These are phyloP conservation scores for Citrullus colocynthis DNA, from an alignment of 306 rosid genomes.

Conservation along the genomic window DNA sequence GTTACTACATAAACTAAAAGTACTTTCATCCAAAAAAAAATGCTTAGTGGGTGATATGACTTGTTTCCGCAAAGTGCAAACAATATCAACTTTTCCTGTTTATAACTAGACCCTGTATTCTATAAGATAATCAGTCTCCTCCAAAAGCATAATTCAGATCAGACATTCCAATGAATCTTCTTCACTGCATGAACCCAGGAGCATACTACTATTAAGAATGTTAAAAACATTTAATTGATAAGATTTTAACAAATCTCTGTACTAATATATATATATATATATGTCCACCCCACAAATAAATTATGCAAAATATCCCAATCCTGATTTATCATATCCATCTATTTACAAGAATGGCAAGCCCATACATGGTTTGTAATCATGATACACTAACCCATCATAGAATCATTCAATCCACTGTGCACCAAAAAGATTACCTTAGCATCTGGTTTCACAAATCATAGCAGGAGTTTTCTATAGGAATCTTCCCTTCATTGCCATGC, in stretches of 20 bases:
- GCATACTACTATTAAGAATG: not conserved
- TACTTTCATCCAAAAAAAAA: no score
- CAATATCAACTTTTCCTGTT: not conserved
- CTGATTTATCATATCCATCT: not conserved
- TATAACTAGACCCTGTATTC: not conserved
- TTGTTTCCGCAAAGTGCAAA: not conserved
- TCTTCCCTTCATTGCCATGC: slow-evolving; percentile 1
- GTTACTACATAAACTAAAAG: no score
- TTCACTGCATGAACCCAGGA: not conserved
- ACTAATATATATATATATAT: not conserved
- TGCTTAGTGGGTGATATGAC: no score
- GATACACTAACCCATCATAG: not conserved
- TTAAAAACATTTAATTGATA: not conserved
- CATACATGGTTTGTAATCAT: slow-evolving; percentile 1
- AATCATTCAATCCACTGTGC: not conserved
- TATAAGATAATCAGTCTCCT: not conserved
- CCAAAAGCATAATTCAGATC: not conserved
- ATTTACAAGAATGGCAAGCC: not conserved
- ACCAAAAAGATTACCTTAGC: slow-evolving; percentile 1
- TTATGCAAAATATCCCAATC: not conserved
- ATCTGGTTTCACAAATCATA: not conserved
- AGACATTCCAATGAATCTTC: not conserved
- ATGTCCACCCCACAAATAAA: slow-evolving; percentile 2
- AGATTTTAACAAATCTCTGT: not conserved
- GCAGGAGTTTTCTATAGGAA: not conserved